These are phyloP conservation scores for Crithidia thermophila DNA, from an alignment of 208 protist species.

Conservation along the genomic window DNA sequence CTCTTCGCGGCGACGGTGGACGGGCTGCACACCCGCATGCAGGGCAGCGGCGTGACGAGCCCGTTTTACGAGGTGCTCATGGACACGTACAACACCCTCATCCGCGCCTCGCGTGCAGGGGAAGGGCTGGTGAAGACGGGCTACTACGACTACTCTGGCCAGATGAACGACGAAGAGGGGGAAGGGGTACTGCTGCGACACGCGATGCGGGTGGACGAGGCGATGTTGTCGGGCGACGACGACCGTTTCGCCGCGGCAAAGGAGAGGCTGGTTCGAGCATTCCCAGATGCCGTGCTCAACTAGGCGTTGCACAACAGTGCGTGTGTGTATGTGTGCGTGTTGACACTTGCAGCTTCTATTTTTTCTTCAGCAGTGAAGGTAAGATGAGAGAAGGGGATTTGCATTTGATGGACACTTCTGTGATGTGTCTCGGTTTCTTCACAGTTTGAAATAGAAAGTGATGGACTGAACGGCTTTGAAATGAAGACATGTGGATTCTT, in stretches of 20 bases:
- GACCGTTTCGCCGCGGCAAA: constrained; percentile 60
- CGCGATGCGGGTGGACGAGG: constrained; percentile 60
- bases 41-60: constrained; percentile 25
- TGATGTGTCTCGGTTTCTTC: no score
- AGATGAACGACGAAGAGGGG: neutral
- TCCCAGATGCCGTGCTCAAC: constrained; percentile 19
- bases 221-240: constrained; percentile 73
- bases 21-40: constrained; percentile 67
- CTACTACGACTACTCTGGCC: constrained; percentile 52
- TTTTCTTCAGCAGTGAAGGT: no score
- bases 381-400: no score
- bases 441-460: no score
- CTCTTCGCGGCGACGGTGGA: constrained; percentile 49
- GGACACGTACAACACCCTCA: constrained; percentile 79
- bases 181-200: constrained; percentile 48
- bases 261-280: constrained; percentile 43
- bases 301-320: neutral
- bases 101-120: constrained; percentile 71
- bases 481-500: no score
- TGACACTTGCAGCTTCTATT: no score
- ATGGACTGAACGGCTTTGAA: no score
- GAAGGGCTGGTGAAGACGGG: constrained; percentile 72
- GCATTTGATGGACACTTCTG: no score
- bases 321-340: neutral
- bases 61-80: constrained; percentile 89